A percentile compares a stretch with the other conserved stretches of the same genome.
Conservation (phyloP, 2,329 filamentous ascomycete species). For the Emericellopsis atlantica region DNA sequence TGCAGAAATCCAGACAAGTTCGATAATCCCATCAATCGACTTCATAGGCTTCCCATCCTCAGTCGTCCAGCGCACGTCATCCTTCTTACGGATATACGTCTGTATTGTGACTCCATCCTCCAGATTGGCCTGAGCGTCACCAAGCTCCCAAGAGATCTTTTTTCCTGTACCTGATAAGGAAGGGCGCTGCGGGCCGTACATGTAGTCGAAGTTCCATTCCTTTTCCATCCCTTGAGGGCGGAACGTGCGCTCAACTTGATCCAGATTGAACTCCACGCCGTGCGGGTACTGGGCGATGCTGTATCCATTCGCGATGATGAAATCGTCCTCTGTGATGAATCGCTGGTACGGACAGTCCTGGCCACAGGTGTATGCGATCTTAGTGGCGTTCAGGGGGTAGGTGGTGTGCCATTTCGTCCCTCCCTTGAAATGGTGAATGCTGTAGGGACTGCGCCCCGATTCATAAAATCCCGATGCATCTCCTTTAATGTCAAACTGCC, state of each 20-base stretch:
- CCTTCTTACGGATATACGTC: conserved; percentile 3
- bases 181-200: not conserved
- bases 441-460: conserved; percentile 38
- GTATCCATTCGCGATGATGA: conserved; percentile 45
- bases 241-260: conserved; percentile 8
- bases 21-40: conserved; percentile 3
- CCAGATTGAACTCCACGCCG: conserved; percentile 25
- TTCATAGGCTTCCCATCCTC: conserved; percentile 1
- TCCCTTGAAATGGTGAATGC: conserved; percentile 48
- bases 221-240: not conserved
- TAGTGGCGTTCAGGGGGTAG: conserved; percentile 35
- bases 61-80: conserved; percentile 3
- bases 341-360: conserved; percentile 42
- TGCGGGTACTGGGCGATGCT: conserved; percentile 37
- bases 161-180: conserved; percentile 1
- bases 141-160: conserved; percentile 16
- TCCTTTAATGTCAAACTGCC: conserved; percentile 42
- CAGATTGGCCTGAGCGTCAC: not conserved
- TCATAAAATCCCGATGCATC: conserved; percentile 50
- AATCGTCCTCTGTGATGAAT: conserved; percentile 33
- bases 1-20: conserved; percentile 4
- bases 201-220: conserved; percentile 2
- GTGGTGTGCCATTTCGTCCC: conserved; percentile 36
- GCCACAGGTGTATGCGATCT: conserved; percentile 38
- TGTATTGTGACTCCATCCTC: conserved; percentile 3